Evolutionary conservation across 257 asterid genomes (phyloP), one percentile per base, ranked within the genome.

Genomic region (Scutellaria galericulata): DNA sequence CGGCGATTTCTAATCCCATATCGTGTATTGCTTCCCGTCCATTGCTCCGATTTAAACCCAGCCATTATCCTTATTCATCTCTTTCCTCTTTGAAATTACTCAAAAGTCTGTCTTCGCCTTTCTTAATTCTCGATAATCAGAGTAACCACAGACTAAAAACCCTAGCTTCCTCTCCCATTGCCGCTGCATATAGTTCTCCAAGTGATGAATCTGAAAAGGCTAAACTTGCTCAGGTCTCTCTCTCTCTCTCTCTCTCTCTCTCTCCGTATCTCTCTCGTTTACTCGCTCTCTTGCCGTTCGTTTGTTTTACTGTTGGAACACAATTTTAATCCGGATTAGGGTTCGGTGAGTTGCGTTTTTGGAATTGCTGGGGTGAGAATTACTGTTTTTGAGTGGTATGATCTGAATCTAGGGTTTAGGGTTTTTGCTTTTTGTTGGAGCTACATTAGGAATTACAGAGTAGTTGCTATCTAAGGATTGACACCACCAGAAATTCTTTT

Each of bases 161-260:
- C 77, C 75, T 76, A 66, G 85, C 92, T 64, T 79, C 90, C 5
- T 39, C 85, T 22, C 78, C 93, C 45, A 53, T 74, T 58, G 75
- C 93, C 11, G 75, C 90, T 15, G 75, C 84, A 56, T 86, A 81
- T 60, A 77, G 35, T 65, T 76, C 96, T 69, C 79, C 91, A 2
- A 70, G 13, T 70, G 97, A 80, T 68, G 98, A 90, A 46, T 79
- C 92, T 3, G 98, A 92, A 40, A 83, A 87, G 80, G 94, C 87
- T 24, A 95, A 95, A 59, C 96, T 92, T 46, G 92, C 92, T 72
- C 98, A 92, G 99, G 99, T 95, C 13, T 66, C 63, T 64, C 50
- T 59, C 62, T 66, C 75, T 50, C 40, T 66, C 50, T 57, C 15
- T 2, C 27, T 22, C 27, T 22, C 27, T 22, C 27, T 22, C 27